Base-by-base conservation (phyloP, 2,329 filamentous ascomycete genomes). In the Microdochium bolleyi region DNA sequence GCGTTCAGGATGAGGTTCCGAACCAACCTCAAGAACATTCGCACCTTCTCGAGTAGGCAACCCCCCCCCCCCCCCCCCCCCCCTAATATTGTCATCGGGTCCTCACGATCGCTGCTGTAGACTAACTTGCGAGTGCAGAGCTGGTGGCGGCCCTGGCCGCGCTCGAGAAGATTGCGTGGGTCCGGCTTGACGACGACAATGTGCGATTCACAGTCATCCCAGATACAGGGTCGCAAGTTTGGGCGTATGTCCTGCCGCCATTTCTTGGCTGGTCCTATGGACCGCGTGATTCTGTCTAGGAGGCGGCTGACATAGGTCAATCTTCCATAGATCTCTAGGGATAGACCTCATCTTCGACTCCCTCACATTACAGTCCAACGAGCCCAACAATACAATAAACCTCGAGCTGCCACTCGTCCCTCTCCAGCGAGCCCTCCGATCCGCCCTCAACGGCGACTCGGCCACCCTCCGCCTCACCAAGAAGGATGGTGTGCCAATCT, bases 171-270 rank as follows among this genome's bases (percentile, higher is more conserved):
- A 86, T 95, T 57, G 90, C 89, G 48, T 96, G 92, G 91, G 79
- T 96, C 57, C 88, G 91, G 59, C 82, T 99, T 32, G 89, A 92
- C 71, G 83, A 95, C 71, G 85, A 92, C 54, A 85, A 86, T 52
- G 85, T 92, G 53, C 91, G 92, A 61, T 96, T 99, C 73, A 97
- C 94, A 55, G 89, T 97, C 63, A 92, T 97, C 56, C 92, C 94
- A 1, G 91, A 96, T 66, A 87, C 89, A 63, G 92, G 94, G 55
- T 95, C 90, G 9, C 92, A 97, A 76, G 92, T 97, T 52, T 99
- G 94, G 94, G 89, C 91, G 78, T 92, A 78, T 66, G 85, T 83
- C 48, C 56, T 60, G 44, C 60, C 41, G 25, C 14, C 32, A 19
- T 32, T 30, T 16, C 49, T 32, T 22, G 13, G 44, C 34, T 11